A percentile compares a stretch with the other conserved stretches of the same genome.
Evolutionary conservation across 2,329 filamentous ascomycete species (phyloP).

Genomic region (Calonectria pauciramosa): DNA sequence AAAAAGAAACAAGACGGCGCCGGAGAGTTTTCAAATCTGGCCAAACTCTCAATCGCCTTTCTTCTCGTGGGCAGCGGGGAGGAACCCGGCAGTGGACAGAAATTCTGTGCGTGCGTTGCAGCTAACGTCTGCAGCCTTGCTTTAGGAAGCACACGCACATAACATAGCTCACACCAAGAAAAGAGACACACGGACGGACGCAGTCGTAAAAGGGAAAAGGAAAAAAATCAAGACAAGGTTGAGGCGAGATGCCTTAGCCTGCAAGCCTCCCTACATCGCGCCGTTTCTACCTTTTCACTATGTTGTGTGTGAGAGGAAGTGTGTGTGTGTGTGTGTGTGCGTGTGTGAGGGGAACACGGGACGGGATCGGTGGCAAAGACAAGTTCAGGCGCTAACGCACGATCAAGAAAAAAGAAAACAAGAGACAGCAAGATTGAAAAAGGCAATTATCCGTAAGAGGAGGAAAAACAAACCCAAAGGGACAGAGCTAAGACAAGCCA

Average conservation of each 20-base stretch:
- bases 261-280: not conserved
- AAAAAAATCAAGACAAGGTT: not conserved
- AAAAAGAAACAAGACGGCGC: not conserved
- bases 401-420: not conserved
- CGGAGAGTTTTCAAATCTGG: not conserved
- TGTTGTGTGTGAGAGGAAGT: not conserved
- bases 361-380: constrained; percentile 13
- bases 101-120: not conserved
- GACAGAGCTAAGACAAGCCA: constrained; percentile 4
- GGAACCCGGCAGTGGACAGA: not conserved
- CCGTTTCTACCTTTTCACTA: not conserved
- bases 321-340: not conserved
- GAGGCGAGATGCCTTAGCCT: not conserved
- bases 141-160: not conserved
- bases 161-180: not conserved
- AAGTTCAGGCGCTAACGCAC: constrained; percentile 2
- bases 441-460: not conserved
- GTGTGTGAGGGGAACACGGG: not conserved
- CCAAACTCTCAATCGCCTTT: not conserved
- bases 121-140: constrained; percentile 5
- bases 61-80: not conserved
- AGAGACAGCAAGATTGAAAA: too few relatives aligned
- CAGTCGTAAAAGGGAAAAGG: not conserved
- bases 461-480: not conserved
- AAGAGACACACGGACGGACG: not conserved